Evolutionary conservation across 441 rosid genomes (phyloP).

Genomic region (Metrosideros polymorpha): DNA sequence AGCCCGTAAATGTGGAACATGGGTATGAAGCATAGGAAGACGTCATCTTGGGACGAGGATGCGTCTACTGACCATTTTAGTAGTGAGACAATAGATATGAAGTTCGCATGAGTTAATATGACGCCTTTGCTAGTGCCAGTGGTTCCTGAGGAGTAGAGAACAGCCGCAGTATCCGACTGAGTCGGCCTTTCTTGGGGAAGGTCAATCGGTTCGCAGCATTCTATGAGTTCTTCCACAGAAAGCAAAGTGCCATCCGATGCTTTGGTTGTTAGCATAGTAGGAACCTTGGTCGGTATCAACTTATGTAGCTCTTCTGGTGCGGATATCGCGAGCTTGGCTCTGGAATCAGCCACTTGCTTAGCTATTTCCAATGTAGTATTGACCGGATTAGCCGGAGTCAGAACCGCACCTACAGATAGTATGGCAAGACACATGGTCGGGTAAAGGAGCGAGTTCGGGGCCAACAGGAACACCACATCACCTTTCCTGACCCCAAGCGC

Average conservation of each 20-base stretch:
- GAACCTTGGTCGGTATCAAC: conserved; percentile 19
- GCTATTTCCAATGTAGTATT: conserved; percentile 39
- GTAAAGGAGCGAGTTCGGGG: conserved; percentile 47
- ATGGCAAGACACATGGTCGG: conserved; percentile 44
- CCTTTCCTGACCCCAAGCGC: conserved; percentile 41
- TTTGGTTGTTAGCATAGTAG: conserved; percentile 21
- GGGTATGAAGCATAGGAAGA: conserved; percentile 43
- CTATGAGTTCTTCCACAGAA: conserved; percentile 38
- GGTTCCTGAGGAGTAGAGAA: conserved; percentile 65
- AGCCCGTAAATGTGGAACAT: conserved; percentile 62
- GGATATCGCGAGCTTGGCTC: conserved; percentile 39
- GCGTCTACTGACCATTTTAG: conserved; percentile 38
- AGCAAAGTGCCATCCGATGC: neutral
- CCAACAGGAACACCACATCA: conserved; percentile 43
- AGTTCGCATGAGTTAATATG: conserved; percentile 43
- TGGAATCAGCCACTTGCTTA: conserved; percentile 44
- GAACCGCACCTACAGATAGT: conserved; percentile 46
- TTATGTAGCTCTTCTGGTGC: conserved; percentile 43
- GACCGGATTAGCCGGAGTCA: conserved; percentile 49
- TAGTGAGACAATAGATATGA: conserved; percentile 29
- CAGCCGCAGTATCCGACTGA: conserved; percentile 47
- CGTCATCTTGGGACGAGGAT: conserved; percentile 28
- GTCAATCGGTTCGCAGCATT: conserved; percentile 28
- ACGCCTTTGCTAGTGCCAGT: conserved; percentile 65
- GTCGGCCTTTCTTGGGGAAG: conserved; percentile 10